phyloP scores from a whole-genome alignment of 345 rosid species.

The Euphorbia lathyris region DNA sequence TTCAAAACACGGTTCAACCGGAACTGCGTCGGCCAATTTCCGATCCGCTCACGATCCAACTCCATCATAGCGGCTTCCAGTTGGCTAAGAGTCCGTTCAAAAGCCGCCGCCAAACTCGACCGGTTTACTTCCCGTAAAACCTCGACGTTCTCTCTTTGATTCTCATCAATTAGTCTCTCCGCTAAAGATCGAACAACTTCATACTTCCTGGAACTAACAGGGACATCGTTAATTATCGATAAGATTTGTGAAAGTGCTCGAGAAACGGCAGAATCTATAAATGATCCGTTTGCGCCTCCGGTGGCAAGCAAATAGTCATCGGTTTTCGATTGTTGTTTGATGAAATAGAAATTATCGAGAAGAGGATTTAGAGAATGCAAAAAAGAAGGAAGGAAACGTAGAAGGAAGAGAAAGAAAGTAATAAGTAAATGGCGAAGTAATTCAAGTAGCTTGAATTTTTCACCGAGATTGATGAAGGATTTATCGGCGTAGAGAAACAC shows the following conservation, averaged over 20 bases:
- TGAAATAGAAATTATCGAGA: neutral
- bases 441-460: conserved; percentile 47
- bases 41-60: conserved; percentile 26
- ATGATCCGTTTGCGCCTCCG: conserved; percentile 5
- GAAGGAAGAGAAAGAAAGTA: conserved; percentile 54
- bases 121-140: conserved; percentile 58
- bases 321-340: neutral
- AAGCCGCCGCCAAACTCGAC: conserved; percentile 53
- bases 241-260: conserved; percentile 73
- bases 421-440: conserved; percentile 44
- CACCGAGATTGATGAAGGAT: conserved; percentile 45
- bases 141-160: conserved; percentile 40
- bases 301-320: conserved; percentile 12
- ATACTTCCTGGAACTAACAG: conserved; percentile 80
- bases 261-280: conserved; percentile 60
- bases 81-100: conserved; percentile 52
- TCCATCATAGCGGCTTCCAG: conserved; percentile 53
- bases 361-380: conserved; percentile 27
- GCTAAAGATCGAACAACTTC: conserved; percentile 68
- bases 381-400: conserved; percentile 49
- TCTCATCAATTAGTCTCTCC: conserved; percentile 73
- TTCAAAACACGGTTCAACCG: conserved; percentile 44
- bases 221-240: conserved; percentile 53
- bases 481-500: conserved; percentile 56
- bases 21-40: conserved; percentile 27